Evolutionary conservation across 352 stramenopile genomes (phyloP).

Genomic region (Phytopythium sindhum): DNA sequence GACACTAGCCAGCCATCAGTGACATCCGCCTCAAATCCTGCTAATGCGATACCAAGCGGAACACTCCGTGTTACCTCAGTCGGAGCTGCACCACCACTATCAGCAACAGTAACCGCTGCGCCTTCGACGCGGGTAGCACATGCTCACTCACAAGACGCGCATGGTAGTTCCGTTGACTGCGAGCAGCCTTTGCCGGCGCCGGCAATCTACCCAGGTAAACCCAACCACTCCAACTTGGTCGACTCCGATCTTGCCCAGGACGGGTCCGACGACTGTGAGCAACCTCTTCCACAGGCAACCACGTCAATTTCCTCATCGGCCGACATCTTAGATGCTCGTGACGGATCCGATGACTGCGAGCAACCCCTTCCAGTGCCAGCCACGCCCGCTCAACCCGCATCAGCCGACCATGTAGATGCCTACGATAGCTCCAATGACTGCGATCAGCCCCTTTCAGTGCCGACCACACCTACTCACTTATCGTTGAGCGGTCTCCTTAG

Average conservation of each 20-base stretch:
- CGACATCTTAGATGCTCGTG: no score
- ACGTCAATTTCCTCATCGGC: not conserved
- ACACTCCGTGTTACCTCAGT: not conserved
- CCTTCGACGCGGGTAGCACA: not conserved
- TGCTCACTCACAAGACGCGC: not conserved
- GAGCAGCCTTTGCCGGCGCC: not conserved
- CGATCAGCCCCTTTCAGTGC: not conserved
- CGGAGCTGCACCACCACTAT: no score
- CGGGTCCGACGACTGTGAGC: not conserved
- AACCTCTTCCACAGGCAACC: not conserved
- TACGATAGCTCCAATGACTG: not conserved
- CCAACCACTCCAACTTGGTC: no score
- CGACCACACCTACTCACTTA: not conserved
- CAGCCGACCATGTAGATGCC: no score
- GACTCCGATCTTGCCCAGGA: no score
- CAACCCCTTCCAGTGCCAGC: not conserved
- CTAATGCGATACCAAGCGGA: not conserved
- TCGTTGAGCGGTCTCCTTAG: not conserved
- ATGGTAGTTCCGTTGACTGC: not conserved
- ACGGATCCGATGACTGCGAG: not conserved
- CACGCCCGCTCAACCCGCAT: not conserved
- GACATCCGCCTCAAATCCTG: no score
- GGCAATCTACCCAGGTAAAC: not conserved
- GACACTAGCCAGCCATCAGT: no score
- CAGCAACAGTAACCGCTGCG: not conserved